Evolutionary conservation across 108 stramenopile species (phyloP).

Genomic region (Nitzschia palea): DNA sequence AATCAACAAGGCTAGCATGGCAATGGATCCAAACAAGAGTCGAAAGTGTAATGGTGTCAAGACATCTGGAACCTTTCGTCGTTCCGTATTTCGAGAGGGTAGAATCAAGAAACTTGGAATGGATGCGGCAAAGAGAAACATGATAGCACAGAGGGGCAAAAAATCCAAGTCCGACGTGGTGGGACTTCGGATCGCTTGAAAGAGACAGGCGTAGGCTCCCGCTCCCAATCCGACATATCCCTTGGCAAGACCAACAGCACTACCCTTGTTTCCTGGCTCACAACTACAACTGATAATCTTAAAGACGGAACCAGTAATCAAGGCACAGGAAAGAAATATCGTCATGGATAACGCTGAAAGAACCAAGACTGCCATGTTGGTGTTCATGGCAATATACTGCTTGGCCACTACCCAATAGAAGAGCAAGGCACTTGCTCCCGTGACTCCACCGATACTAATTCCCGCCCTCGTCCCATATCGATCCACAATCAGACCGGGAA

Average conservation of each 20-base stretch:
- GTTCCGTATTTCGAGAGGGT: slow-evolving; percentile 44
- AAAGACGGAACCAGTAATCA: slow-evolving; percentile 81
- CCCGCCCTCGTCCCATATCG: slow-evolving; percentile 53
- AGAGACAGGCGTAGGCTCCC: slow-evolving; percentile 49
- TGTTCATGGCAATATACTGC: slow-evolving; percentile 10
- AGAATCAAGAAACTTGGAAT: slow-evolving; percentile 63
- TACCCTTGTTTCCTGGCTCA: slow-evolving; percentile 71
- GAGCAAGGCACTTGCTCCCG: slow-evolving; percentile 42
- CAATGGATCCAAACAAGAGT: slow-evolving; percentile 64
- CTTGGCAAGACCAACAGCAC: slow-evolving; percentile 84
- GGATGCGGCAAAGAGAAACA: slow-evolving; percentile 56
- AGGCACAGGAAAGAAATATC: slow-evolving; percentile 67
- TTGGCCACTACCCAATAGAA: slow-evolving; percentile 69
- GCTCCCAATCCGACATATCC: slow-evolving; percentile 82
- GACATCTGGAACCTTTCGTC: slow-evolving; percentile 44
- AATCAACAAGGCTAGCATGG: slow-evolving; percentile 55
- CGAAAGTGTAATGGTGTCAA: slow-evolving; percentile 67
- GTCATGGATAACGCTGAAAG: slow-evolving; percentile 55
- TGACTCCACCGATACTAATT: slow-evolving; percentile 57
- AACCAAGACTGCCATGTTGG: slow-evolving; percentile 28
- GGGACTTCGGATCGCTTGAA: slow-evolving; percentile 50
- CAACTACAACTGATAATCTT: slow-evolving; percentile 71
- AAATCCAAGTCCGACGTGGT: slow-evolving; percentile 61
- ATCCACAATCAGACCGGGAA: slow-evolving; percentile 75
- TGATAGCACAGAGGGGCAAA: slow-evolving; percentile 74